These are phyloP conservation scores for Leucosporidium scottii DNA, from an alignment of 768 basidiomycete species.

Conservation along the genomic window DNA sequence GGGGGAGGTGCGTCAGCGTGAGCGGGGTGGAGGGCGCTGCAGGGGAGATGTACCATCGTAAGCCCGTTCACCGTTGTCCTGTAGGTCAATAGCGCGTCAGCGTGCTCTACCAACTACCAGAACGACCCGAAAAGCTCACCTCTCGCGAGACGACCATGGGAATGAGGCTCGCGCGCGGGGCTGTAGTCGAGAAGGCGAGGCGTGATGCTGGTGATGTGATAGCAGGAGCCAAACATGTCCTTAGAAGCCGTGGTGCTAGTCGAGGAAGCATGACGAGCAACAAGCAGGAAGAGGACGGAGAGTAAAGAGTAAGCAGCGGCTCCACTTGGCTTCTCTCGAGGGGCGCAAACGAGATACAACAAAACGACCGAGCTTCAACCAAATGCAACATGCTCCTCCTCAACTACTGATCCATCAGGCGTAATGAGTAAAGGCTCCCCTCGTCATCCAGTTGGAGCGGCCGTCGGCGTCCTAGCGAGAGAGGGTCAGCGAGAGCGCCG, in stretches of 20 bases:
- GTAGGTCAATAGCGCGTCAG: not conserved
- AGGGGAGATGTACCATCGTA: slow-evolving; percentile 18
- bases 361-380: too few relatives aligned
- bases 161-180: not conserved
- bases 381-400: too few relatives aligned
- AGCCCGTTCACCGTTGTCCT: slow-evolving; percentile 26
- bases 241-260: too few relatives aligned
- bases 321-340: too few relatives aligned
- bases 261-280: too few relatives aligned
- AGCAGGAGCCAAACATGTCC: not conserved
- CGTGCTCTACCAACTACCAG: not conserved
- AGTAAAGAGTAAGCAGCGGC: too few relatives aligned
- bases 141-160: slow-evolving; percentile 21
- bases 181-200: not conserved
- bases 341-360: too few relatives aligned
- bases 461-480: slow-evolving; percentile 21
- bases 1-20: too few relatives aligned
- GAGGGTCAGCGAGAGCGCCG: not conserved
- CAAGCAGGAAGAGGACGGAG: too few relatives aligned
- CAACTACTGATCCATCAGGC: not conserved
- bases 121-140: slow-evolving; percentile 1
- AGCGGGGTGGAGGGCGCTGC: not conserved
- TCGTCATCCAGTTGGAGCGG: slow-evolving; percentile 30
- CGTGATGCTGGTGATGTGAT: too few relatives aligned
- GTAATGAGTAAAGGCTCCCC: slow-evolving; percentile 9